These are phyloP conservation scores for Thuidium tamariscinum DNA, from an alignment of 225 moss, liverwort and hornwort species.

Conservation along the genomic window DNA sequence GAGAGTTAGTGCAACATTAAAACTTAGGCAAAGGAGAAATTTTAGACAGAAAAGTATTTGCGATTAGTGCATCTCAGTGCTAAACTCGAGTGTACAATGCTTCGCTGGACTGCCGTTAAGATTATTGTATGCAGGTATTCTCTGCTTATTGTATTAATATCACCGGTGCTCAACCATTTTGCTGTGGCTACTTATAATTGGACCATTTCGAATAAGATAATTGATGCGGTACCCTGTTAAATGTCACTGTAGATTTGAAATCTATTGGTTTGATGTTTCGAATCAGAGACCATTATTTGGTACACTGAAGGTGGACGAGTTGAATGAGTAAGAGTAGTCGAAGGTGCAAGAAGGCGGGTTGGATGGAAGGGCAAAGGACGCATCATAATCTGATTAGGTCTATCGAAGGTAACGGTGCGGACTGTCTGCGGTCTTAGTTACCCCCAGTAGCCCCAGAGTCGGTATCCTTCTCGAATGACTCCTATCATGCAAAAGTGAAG, in stretches of 20 bases:
- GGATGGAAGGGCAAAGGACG: neutral
- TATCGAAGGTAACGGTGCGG: neutral
- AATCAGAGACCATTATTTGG: neutral
- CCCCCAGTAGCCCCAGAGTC: neutral
- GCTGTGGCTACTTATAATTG: neutral
- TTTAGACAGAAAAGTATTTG: neutral
- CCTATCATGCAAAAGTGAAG: neutral
- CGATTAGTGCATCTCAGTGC: neutral
- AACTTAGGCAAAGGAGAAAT: neutral
- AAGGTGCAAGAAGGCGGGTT: neutral
- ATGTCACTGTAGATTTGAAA: neutral
- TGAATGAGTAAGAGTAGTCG: neutral
- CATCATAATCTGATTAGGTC: neutral
- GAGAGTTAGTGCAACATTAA: neutral
- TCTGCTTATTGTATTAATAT: neutral
- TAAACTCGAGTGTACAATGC: neutral
- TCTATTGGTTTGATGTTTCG: neutral
- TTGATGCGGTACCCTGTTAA: neutral
- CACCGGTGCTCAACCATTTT: neutral
- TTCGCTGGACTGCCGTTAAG: neutral
- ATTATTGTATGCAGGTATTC: neutral
- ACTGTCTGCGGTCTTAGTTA: neutral
- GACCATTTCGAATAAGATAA: neutral
- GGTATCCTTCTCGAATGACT: neutral
- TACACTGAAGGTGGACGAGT: neutral